These are phyloP conservation scores for Talaromyces sp. DNA, from an alignment of 2,329 filamentous ascomycete species.

Conservation along the genomic window DNA sequence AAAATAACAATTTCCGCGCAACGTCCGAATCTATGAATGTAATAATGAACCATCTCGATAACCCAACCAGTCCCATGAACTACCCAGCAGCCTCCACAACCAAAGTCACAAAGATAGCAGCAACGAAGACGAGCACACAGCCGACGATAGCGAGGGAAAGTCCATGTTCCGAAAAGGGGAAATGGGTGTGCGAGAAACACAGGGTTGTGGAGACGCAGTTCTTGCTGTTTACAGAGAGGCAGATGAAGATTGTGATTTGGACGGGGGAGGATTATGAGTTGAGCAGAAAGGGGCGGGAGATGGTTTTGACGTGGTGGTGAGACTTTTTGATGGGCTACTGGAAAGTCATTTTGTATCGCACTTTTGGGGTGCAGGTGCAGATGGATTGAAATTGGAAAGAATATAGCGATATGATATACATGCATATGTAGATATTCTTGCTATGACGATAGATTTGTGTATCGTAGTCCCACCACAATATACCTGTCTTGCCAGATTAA, in stretches of 20 bases:
- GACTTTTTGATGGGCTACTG: neutral
- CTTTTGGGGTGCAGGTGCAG: neutral
- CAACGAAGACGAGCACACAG: neutral
- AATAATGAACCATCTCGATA: neutral
- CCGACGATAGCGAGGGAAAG: neutral
- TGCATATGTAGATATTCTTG: neutral
- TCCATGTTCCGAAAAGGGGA: constrained; percentile 8
- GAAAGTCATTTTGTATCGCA: too few relatives aligned
- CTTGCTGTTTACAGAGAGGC: constrained; percentile 12
- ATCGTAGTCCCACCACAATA: neutral
- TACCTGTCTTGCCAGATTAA: neutral
- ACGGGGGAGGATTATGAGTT: constrained; percentile 12
- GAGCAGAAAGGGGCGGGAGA: constrained; percentile 5
- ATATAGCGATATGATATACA: neutral
- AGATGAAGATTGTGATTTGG: constrained; percentile 15
- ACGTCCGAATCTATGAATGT: neutral
- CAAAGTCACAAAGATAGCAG: neutral
- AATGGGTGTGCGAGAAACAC: constrained; percentile 14
- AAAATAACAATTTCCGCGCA: neutral
- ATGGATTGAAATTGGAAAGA: neutral
- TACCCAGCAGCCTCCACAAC: neutral
- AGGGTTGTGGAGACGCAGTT: constrained; percentile 8
- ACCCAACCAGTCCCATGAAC: neutral
- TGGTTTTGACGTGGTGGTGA: constrained; percentile 16
- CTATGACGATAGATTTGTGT: neutral